These are phyloP conservation scores for Chytridium lagenaria DNA, from an alignment of 371 early-diverging fungal genomes.

Conservation along the genomic window DNA sequence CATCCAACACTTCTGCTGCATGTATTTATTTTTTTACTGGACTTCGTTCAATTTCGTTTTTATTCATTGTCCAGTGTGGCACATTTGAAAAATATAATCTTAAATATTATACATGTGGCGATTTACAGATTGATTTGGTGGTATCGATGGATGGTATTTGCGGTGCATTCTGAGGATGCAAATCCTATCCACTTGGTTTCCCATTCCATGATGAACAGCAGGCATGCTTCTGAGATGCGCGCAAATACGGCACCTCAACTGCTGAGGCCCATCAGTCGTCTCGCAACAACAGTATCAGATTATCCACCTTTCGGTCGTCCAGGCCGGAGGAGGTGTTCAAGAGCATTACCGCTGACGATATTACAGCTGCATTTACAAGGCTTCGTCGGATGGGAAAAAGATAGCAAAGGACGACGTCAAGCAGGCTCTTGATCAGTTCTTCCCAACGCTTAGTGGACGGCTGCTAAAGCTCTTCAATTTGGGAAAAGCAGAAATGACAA, in stretches of 20 bases:
- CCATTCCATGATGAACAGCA: neutral
- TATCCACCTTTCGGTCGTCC: neutral
- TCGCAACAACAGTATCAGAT: conserved; percentile 4
- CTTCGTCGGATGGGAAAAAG: conserved; percentile 31
- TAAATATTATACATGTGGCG: too few species aligned
- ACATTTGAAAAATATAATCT: too few species aligned
- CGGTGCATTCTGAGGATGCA: too few species aligned
- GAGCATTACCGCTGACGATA: conserved; percentile 27
- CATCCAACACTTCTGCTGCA: too few species aligned
- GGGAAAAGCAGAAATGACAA: conserved; percentile 31
- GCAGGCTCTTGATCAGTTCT: conserved; percentile 15
- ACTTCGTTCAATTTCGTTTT: too few species aligned
- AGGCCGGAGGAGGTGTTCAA: conserved; percentile 17
- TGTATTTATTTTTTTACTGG: too few species aligned
- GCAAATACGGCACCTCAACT: neutral
- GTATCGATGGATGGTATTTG: too few species aligned
- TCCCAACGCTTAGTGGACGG: conserved; percentile 19
- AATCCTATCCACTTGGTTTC: too few species aligned
- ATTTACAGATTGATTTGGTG: too few species aligned
- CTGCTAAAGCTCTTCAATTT: conserved; percentile 20
- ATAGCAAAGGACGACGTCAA: conserved; percentile 24
- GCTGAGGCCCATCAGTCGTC: neutral
- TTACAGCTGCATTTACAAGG: conserved; percentile 18
- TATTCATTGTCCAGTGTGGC: too few species aligned
- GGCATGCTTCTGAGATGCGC: neutral